These are phyloP conservation scores for Cladophialophora immunda DNA, from an alignment of 2,329 filamentous ascomycete genomes.

Conservation along the genomic window DNA sequence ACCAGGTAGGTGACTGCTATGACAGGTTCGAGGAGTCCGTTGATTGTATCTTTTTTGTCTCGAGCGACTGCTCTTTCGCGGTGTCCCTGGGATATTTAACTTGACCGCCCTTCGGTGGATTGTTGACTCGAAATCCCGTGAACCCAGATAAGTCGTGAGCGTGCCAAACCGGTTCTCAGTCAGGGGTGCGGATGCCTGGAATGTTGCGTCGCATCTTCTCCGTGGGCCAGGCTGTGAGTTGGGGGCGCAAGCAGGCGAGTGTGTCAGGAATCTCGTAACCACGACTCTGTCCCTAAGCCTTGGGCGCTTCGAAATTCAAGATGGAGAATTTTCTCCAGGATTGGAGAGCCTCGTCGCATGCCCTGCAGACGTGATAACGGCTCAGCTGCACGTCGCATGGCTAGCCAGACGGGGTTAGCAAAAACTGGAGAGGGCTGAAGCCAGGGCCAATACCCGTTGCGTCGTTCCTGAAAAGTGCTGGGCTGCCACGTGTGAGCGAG, in stretches of 20 bases:
- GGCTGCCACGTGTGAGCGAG: conserved; percentile 21
- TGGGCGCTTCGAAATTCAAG: conserved; percentile 6
- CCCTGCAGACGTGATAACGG: conserved; percentile 7
- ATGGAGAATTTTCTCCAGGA: conserved; percentile 15
- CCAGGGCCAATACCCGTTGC: conserved; percentile 9
- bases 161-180: conserved; percentile 17
- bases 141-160: conserved; percentile 15
- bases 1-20: background rate
- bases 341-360: conserved; percentile 30
- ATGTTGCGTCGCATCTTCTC: conserved; percentile 27
- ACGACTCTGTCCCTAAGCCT: conserved; percentile 11
- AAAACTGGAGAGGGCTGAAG: conserved; percentile 13
- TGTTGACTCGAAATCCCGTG: conserved; percentile 18
- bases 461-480: conserved; percentile 14
- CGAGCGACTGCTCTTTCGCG: conserved; percentile 9
- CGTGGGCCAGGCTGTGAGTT: conserved; percentile 19
- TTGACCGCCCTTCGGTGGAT: conserved; percentile 6
- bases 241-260: conserved; percentile 9
- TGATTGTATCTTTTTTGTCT: background rate
- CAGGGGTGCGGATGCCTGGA: conserved; percentile 14
- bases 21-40: background rate
- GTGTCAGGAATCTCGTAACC: conserved; percentile 10
- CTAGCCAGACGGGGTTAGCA: conserved; percentile 29
- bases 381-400: conserved; percentile 31
- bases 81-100: conserved; percentile 17